Evolutionary conservation across 2,329 filamentous ascomycete species (phyloP), one percentile per base, ranked within the genome.

Genomic region (Fusarium heterosporum): DNA sequence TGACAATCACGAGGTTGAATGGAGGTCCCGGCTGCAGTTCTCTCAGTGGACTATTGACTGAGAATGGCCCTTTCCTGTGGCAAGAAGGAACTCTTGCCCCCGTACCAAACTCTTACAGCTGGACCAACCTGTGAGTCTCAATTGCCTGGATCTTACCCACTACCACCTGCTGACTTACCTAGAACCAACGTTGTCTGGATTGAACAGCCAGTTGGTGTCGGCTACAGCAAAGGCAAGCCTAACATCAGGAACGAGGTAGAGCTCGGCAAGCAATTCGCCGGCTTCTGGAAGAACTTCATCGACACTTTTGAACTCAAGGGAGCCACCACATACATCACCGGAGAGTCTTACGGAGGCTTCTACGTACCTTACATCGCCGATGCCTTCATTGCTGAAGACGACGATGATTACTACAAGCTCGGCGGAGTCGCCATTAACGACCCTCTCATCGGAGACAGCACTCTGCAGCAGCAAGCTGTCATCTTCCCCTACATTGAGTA

Each of bases 211-310:
- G 79, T 87, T 12, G 83, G 84, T 29, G 91, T 90, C 1, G 91
- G 91, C 14, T 94, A 91, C 75, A 86, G 88, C 0, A 84, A 86
- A 32, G 91, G 91, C 14, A 85, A 78, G 1, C 82, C 87, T 5
- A 90, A 85, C 0, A 90, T 90, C 11, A 87, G 81, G 6, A 86
- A 84, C 69, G 88, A 93, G 67, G 84, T 87, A 29, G 90, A 93
- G 66, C 83, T 90, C 2, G 90, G 90, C 0, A 77, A 80, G n/a
- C 86, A 94, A 68, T 93, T 95, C 75, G 81, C 90, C 16, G 90
- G 90, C 48, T 96, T 93, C 79, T 93, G 89, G 84, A 89, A 90
- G 79, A 93, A 93, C 78, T 93, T 93, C 70, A 79, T 93, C 58
- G 82, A 91, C 32, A 88, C 88, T 0, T 93, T 93, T 68, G 81